Conservation (phyloP, 768 basidiomycete genomes). For the Mycena floridula region DNA sequence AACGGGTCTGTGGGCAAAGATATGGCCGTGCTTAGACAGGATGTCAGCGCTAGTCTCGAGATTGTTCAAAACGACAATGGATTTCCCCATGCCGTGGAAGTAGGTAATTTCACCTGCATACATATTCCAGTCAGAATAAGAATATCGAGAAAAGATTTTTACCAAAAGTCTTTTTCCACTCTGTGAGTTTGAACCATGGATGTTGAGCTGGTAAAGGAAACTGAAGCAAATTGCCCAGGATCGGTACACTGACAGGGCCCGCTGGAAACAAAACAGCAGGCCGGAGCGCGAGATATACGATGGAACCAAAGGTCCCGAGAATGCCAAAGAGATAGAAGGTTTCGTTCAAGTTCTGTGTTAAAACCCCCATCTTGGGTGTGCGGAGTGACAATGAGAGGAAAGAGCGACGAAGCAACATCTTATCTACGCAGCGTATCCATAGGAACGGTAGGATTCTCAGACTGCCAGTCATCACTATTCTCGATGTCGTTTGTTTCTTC, state of each 20-base stretch:
- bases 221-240: background rate
- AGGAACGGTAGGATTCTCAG: too few relatives aligned
- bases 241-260: background rate
- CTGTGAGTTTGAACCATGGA: background rate
- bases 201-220: background rate
- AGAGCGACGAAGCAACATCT: too few relatives aligned
- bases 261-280: too few relatives aligned
- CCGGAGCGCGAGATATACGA: too few relatives aligned
- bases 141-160: background rate
- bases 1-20: slow-evolving; percentile 24
- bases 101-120: slow-evolving; percentile 20
- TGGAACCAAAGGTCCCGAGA: too few relatives aligned
- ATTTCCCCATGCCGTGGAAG: slow-evolving; percentile 14
- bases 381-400: too few relatives aligned
- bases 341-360: too few relatives aligned
- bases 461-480: too few relatives aligned
- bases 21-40: slow-evolving; percentile 18
- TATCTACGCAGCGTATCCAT: too few relatives aligned
- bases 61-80: slow-evolving; percentile 21
- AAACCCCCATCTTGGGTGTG: too few relatives aligned
- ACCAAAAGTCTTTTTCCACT: background rate
- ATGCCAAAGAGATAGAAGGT: too few relatives aligned
- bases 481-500: too few relatives aligned
- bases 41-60: slow-evolving; percentile 17
- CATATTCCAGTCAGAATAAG: background rate